Percentiles rank a stretch among this genome's conserved stretches.
phyloP scores from a whole-genome alignment of 2,329 filamentous ascomycete species.

The Colletotrichum sp. region DNA sequence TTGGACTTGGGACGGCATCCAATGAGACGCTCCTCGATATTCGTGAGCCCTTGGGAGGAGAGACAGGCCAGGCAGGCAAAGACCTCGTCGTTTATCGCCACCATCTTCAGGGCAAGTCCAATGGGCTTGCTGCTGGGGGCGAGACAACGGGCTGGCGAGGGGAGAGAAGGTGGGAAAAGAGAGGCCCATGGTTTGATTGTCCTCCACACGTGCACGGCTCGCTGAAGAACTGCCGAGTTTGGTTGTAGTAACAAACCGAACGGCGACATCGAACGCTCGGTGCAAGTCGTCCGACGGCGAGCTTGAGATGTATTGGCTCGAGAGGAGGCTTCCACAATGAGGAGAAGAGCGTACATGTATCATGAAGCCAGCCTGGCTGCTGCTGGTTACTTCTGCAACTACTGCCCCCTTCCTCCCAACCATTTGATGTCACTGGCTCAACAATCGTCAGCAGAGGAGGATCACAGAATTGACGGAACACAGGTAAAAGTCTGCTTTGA shows the following conservation, averaged over 20 bases:
- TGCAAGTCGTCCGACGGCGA: not conserved
- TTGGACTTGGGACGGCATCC: not conserved
- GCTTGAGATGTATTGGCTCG: not conserved
- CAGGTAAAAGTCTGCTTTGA: not conserved
- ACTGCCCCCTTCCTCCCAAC: not conserved
- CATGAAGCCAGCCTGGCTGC: not conserved
- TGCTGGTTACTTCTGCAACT: not conserved
- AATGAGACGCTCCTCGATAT: not conserved
- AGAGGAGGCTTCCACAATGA: not conserved
- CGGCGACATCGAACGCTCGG: not conserved
- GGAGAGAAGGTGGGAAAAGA: not conserved
- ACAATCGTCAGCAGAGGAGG: not conserved
- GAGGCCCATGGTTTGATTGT: not conserved
- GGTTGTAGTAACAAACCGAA: not conserved
- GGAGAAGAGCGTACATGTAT: constrained; percentile 7
- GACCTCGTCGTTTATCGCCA: not conserved
- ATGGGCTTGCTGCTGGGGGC: not conserved
- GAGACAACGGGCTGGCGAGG: not conserved
- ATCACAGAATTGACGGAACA: not conserved
- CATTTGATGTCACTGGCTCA: not conserved
- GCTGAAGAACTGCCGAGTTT: constrained; percentile 8
- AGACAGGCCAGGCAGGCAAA: not conserved
- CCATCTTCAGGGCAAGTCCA: not conserved
- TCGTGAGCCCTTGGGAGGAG: not conserved
- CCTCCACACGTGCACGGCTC: not conserved